Evolutionary conservation across 1,284 basidiomycete genomes (phyloP).

Genomic region (Neolentinus lepideus): DNA sequence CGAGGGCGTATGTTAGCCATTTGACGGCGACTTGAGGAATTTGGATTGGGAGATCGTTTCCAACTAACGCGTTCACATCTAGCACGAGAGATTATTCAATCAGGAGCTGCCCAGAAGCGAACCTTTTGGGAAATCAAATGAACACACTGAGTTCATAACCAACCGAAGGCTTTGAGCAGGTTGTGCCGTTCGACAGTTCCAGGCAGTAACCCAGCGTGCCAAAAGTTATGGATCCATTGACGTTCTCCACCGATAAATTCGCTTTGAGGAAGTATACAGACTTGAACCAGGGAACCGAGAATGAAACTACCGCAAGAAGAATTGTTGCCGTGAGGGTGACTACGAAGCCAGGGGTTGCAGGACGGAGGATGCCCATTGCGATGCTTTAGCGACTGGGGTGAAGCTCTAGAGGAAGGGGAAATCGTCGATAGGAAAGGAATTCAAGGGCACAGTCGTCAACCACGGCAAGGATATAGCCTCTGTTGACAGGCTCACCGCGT

Average conservation of each 20-base stretch:
- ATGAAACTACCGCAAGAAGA: conserved; percentile 76
- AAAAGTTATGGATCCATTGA: conserved; percentile 64
- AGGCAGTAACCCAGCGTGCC: conserved; percentile 84
- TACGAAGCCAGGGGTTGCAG: conserved; percentile 81
- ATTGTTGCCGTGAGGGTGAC: conserved; percentile 68
- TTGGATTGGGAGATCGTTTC: conserved; percentile 51
- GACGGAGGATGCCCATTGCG: conserved; percentile 54
- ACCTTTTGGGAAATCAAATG: background rate
- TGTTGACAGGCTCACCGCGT: no score
- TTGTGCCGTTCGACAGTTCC: conserved; percentile 44
- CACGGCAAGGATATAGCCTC: no score
- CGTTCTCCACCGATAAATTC: conserved; percentile 38
- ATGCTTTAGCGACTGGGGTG: background rate
- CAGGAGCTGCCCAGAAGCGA: conserved; percentile 4
- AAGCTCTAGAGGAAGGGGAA: no score
- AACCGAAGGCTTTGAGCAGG: conserved; percentile 69
- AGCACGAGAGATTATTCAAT: conserved; percentile 7
- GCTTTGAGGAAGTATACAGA: conserved; percentile 82
- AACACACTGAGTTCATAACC: conserved; percentile 79
- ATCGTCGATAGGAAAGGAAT: no score
- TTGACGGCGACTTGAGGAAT: conserved; percentile 79
- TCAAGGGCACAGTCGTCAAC: no score
- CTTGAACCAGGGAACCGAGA: conserved; percentile 82
- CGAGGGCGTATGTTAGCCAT: conserved; percentile 85
- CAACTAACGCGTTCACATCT: conserved; percentile 80